These are phyloP conservation scores for Reutealis trisperma DNA, from an alignment of 345 rosid species.

Conservation along the genomic window DNA sequence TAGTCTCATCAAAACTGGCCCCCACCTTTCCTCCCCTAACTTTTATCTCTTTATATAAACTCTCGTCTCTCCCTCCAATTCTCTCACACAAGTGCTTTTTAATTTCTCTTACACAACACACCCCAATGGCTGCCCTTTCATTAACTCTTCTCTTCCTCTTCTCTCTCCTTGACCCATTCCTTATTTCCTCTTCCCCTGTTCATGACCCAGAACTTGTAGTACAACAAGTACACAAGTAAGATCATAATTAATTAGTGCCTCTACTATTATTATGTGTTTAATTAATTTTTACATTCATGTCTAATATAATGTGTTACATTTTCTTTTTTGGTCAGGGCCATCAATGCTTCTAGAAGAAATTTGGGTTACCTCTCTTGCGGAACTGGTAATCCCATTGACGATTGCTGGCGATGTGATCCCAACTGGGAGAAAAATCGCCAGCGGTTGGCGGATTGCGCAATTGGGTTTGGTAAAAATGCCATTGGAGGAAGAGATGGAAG, in stretches of 20 bases:
- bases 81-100: constrained; percentile 2
- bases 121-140: constrained; percentile 28
- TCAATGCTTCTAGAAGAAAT: constrained; percentile 30
- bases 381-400: constrained; percentile 32
- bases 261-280: too few relatives aligned
- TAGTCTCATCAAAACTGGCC: constrained; percentile 7
- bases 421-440: constrained; percentile 36
- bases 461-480: constrained; percentile 36
- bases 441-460: constrained; percentile 28
- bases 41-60: constrained; percentile 40
- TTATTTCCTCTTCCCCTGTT: constrained; percentile 22
- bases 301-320: background rate
- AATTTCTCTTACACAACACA: background rate
- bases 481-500: constrained; percentile 32
- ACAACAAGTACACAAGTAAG: constrained; percentile 23
- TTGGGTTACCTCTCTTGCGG: constrained; percentile 33
- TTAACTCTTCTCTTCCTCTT: constrained; percentile 22
- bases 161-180: constrained; percentile 13
- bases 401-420: constrained; percentile 37
- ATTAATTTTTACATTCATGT: background rate
- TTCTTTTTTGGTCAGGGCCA: constrained; percentile 21
- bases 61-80: background rate
- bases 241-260: too few relatives aligned
- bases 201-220: constrained; percentile 29
- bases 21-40: constrained; percentile 15